phyloP scores from a whole-genome alignment of 192 early-diverging fungal species.

The Phycomyces nitens region DNA sequence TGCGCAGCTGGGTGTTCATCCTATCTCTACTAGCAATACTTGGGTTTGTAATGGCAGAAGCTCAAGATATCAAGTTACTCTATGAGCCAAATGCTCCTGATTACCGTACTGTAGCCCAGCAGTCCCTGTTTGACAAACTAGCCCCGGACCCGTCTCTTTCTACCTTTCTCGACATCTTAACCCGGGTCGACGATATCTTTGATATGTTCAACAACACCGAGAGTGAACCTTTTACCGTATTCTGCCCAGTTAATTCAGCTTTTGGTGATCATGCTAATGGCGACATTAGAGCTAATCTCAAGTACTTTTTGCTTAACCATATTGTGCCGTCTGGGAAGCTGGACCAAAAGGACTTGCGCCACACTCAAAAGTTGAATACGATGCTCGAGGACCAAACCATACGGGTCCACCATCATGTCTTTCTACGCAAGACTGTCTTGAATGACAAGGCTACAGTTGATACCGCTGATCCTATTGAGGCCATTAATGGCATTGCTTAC shows the following conservation, averaged over 20 bases:
- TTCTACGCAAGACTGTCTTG: slow-evolving; percentile 5
- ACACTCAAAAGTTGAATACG: slow-evolving; percentile 15
- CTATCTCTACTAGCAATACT: not conserved
- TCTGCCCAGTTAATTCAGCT: slow-evolving; percentile 34
- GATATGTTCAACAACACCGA: slow-evolving; percentile 17
- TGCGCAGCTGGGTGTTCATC: not conserved
- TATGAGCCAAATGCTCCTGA: slow-evolving; percentile 29
- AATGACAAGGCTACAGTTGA: slow-evolving; percentile 22
- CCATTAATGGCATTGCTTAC: slow-evolving; percentile 35
- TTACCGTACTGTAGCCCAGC: slow-evolving; percentile 12
- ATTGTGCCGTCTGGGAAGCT: slow-evolving; percentile 27
- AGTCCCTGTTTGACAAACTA: slow-evolving; percentile 35
- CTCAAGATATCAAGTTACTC: slow-evolving; percentile 4
- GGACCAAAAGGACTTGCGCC: slow-evolving; percentile 2
- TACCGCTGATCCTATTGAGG: slow-evolving; percentile 9
- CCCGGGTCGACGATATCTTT: slow-evolving; percentile 24
- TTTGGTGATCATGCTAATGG: slow-evolving; percentile 9
- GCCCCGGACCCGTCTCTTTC: slow-evolving; percentile 29
- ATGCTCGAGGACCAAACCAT: slow-evolving; percentile 5
- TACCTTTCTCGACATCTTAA: slow-evolving; percentile 35
- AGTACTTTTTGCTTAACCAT: slow-evolving; percentile 27
- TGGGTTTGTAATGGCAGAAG: not conserved
- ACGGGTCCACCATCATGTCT: slow-evolving; percentile 9
- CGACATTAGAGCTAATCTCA: slow-evolving; percentile 2
- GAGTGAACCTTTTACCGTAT: slow-evolving; percentile 26